Evolutionary conservation across 371 early-diverging fungal species (phyloP), one percentile per base, ranked within the genome.

Genomic region (Haplosporangium sp.): DNA sequence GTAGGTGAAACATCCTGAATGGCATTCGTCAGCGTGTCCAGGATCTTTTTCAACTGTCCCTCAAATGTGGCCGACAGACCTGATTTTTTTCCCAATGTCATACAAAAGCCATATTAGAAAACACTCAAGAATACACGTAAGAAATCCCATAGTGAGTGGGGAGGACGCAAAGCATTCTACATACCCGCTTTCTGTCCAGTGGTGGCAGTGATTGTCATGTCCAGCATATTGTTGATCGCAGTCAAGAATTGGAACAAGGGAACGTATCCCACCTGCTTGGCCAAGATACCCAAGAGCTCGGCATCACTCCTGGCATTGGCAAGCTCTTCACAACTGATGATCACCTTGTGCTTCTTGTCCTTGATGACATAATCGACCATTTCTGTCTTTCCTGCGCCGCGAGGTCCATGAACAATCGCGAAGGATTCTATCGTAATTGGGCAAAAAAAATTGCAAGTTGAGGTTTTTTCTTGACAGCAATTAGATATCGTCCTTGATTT

Each of bases 111-210:
- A 5, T 13, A 18, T 11, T 4, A 18, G 9, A 7, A 11, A 37
- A 11, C 6, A 4, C 29, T 29, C 29, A 29, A 29, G 4, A 29
- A 29, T 29, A 29, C 29, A 4, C 29, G 29, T 29, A 37, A 6
- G 8, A 38, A 38, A 14, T 48, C 20, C 16, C 48, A 16, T 16
- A 29, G 11, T 4, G 4, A 1, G 13, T 12, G 20, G 36, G 23
- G 43, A 36, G 21, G 11, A 9, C 6, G 36, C 12, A 36, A 11
- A 18, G n/a, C 3, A 42, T 41, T 10, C 1, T 6, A 50, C 53
- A 47, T 62, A 59, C 91, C 92, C 0, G 95, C 89, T 62, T 94
- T 95, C 61, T 92, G 90, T 20, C 96, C 96, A 6, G 95, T 95
- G 0, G 92, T 89, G 1, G 94, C 95, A 1, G 92, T 88, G 13